Conservation (phyloP, 495 filamentous ascomycete genomes). For the Cairneyella variabilis region DNA sequence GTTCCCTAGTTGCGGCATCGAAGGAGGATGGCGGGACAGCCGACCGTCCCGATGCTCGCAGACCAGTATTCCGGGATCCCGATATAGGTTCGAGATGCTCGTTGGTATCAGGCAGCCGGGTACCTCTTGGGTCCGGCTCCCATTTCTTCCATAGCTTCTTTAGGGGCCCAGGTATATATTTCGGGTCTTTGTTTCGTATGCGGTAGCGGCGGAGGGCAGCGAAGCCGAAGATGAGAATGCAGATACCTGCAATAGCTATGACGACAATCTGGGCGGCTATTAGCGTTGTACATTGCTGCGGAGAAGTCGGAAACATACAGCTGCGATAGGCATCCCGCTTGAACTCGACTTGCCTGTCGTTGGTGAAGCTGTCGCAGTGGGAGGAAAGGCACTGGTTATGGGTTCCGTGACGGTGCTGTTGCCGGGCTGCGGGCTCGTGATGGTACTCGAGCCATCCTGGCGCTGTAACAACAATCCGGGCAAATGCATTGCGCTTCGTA, state of each 20-base stretch:
- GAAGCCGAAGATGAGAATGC: conserved; percentile 41
- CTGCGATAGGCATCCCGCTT: not conserved
- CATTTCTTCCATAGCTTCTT: conserved; percentile 60
- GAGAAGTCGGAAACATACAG: not conserved
- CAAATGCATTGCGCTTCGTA: conserved; percentile 7
- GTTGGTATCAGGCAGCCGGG: conserved; percentile 21
- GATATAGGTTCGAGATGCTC: conserved; percentile 26
- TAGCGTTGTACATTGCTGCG: not conserved
- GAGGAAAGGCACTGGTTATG: not conserved
- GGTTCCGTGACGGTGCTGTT: not conserved
- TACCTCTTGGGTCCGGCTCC: conserved; percentile 37
- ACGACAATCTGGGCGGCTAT: conserved; percentile 26
- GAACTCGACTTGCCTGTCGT: not conserved
- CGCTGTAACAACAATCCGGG: conserved; percentile 1
- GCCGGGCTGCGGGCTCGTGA: not conserved
- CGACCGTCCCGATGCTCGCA: conserved; percentile 17
- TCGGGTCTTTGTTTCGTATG: conserved; percentile 39
- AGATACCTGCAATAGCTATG: conserved; percentile 34
- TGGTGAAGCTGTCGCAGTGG: not conserved
- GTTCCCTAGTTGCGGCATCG: conserved; percentile 16
- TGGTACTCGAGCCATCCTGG: not conserved
- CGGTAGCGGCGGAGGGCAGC: conserved; percentile 46
- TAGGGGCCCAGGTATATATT: conserved; percentile 55
- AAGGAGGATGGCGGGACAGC: conserved; percentile 11
- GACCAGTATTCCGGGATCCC: not conserved